phyloP scores from a whole-genome alignment of 305 asterid genomes.

The Coffea humblotiana region DNA sequence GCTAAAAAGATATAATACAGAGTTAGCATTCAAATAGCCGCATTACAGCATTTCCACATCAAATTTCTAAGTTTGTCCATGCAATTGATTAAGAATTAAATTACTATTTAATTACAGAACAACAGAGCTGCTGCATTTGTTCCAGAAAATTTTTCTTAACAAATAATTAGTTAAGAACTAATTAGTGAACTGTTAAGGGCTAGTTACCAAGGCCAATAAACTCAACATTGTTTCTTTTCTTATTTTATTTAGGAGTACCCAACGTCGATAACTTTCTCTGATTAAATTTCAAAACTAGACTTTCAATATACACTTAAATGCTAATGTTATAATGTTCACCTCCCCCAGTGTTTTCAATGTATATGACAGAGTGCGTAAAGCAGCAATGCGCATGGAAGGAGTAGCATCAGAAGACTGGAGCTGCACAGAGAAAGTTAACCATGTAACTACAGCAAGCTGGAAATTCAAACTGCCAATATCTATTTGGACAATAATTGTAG shows the following conservation, averaged over 20 bases:
- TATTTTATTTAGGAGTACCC: background rate
- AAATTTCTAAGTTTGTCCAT: background rate
- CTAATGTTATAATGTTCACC: slow-evolving; percentile 47
- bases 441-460: background rate
- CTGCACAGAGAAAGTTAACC: slow-evolving; percentile 54
- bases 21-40: background rate
- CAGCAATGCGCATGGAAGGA: slow-evolving; percentile 90
- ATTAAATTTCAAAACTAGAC: background rate
- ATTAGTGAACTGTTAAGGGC: background rate
- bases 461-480: background rate
- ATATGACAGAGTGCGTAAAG: slow-evolving; percentile 79
- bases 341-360: slow-evolving; percentile 91
- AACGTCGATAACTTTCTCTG: background rate
- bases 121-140: background rate
- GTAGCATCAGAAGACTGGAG: slow-evolving; percentile 80
- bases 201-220: background rate
- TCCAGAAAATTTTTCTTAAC: background rate
- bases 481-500: background rate
- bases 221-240: background rate
- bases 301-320: background rate
- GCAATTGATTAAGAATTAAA: background rate
- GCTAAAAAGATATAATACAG: background rate
- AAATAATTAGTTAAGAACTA: background rate
- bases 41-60: background rate
- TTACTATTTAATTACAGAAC: no score